Conservation (phyloP, 768 basidiomycete species). For the Boletus sensibilis region DNA sequence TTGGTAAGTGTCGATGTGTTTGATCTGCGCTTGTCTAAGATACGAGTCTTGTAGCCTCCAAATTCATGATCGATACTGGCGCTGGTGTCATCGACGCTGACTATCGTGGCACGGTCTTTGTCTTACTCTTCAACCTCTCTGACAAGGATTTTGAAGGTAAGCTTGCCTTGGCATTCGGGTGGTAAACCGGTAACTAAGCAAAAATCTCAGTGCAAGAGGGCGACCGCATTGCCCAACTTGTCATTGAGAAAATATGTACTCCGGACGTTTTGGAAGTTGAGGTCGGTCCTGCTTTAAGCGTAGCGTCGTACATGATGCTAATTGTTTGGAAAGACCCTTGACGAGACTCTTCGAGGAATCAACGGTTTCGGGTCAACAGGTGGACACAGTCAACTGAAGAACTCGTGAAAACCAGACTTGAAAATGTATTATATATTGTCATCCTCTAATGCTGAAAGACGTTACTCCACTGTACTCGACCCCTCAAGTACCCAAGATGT, state of each 20-base stretch:
- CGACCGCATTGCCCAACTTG: slow-evolving; percentile 94
- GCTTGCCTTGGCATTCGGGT: neutral
- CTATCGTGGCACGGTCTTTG: slow-evolving; percentile 88
- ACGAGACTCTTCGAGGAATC: slow-evolving; percentile 78
- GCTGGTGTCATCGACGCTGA: slow-evolving; percentile 98
- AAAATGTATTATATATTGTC: slow-evolving; percentile 4
- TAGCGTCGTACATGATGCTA: neutral
- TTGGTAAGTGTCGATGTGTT: slow-evolving; percentile 56
- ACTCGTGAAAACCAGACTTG: neutral
- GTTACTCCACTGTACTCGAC: no score
- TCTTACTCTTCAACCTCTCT: slow-evolving; percentile 89
- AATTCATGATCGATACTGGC: slow-evolving; percentile 97
- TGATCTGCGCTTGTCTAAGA: neutral
- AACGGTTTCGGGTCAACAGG: slow-evolving; percentile 96
- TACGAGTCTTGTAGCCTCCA: slow-evolving; percentile 62
- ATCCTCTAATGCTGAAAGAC: neutral
- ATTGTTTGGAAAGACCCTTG: slow-evolving; percentile 59
- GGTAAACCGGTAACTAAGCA: neutral
- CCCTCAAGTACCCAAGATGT: neutral
- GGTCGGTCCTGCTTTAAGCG: slow-evolving; percentile 38
- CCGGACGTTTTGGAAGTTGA: slow-evolving; percentile 86
- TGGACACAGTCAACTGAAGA: slow-evolving; percentile 58
- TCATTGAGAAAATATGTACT: slow-evolving; percentile 86
- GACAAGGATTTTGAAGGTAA: slow-evolving; percentile 87
- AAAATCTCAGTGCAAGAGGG: slow-evolving; percentile 73